Evolutionary conservation across 2,329 filamentous ascomycete species (phyloP), one percentile per base, ranked within the genome.

Genomic region (Trichoderma simmonsii): DNA sequence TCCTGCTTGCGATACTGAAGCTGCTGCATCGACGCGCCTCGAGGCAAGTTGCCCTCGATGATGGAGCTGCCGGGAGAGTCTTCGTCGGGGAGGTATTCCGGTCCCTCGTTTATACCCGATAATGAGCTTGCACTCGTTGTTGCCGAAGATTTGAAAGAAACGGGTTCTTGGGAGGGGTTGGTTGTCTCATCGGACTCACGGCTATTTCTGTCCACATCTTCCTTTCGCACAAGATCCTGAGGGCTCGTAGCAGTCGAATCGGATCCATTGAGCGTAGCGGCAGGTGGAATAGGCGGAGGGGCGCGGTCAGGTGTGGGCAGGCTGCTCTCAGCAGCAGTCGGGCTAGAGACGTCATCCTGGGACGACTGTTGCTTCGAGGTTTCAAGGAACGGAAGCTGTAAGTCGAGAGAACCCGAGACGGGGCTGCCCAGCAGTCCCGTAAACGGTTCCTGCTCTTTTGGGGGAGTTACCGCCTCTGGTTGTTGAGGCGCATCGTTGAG

Each of bases 1-100:
- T 84, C 79, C 64, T 85, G 84, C 75, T 89, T 89, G 75, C 91
- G 87, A 75, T 91, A 91, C 77, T 91, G 88, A 70, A 91, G 85
- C 74, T 86, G 86, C 12, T 88, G 87, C 9, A 90, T 86, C 4
- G 83, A 79, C 69, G 83, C 82, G 73, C 79, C 82, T 70, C 80
- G 82, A 6, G 81, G 77, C 64, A 82, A 77, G 66, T 81, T 80
- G 18, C 83, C 84, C 56, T 87, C 85, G 30, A 85, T 80, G 34
- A 87, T 77, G 7, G 87, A 88, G 76, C 86, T 87, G 71, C 84
- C 84, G 1, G 84, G 82, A 9, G 86, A 88, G 54, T 81, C 79
- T n/a, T 80, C 82, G 71, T 83, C 82, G 36, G 81, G 83, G 30
- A 82, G 82, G 74, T 80, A 82, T 48, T 87, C 86, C 14, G 79